These are phyloP conservation scores for Chloris gayana DNA, from an alignment of 176 grass and related monocot species.

Conservation along the genomic window DNA sequence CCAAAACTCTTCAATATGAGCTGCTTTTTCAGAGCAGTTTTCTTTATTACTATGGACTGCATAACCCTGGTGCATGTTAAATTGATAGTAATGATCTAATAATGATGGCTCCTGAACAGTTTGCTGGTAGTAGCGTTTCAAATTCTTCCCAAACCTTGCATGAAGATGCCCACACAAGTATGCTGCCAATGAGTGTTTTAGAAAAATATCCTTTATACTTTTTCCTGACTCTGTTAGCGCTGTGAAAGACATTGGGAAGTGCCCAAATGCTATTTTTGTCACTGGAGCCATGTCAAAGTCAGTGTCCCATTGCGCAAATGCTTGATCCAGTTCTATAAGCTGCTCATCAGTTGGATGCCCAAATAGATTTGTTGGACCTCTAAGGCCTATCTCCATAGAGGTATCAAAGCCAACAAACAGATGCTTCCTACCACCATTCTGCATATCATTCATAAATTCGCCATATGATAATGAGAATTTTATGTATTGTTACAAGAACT, in stretches of 20 bases:
- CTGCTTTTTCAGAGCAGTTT: constrained; percentile 64
- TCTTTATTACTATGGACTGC: constrained; percentile 27
- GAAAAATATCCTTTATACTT: constrained; percentile 81
- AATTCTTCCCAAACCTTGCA: constrained; percentile 89
- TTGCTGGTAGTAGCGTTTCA: constrained; percentile 76
- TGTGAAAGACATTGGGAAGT: constrained; percentile 92
- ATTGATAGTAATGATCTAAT: constrained; percentile 67
- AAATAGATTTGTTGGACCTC: constrained; percentile 94
- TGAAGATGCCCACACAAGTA: constrained; percentile 96
- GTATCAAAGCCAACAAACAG: constrained; percentile 95
- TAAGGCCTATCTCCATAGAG: constrained; percentile 72
- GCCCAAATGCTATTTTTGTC: constrained; percentile 76
- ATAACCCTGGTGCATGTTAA: constrained; percentile 72
- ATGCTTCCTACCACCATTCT: constrained; percentile 77
- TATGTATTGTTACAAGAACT: neutral
- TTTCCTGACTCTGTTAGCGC: constrained; percentile 76
- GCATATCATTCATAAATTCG: constrained; percentile 48
- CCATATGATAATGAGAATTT: neutral
- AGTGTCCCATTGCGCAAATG: constrained; percentile 75
- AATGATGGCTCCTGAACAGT: constrained; percentile 44
- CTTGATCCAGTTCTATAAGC: constrained; percentile 62
- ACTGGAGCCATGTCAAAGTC: constrained; percentile 47
- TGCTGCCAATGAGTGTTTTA: constrained; percentile 81
- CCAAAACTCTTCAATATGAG: constrained; percentile 73
- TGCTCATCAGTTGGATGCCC: constrained; percentile 87